Percentiles rank a stretch among this genome's conserved stretches.
Conservation (phyloP, 495 filamentous ascomycete genomes). For the Tuber calosporum region DNA sequence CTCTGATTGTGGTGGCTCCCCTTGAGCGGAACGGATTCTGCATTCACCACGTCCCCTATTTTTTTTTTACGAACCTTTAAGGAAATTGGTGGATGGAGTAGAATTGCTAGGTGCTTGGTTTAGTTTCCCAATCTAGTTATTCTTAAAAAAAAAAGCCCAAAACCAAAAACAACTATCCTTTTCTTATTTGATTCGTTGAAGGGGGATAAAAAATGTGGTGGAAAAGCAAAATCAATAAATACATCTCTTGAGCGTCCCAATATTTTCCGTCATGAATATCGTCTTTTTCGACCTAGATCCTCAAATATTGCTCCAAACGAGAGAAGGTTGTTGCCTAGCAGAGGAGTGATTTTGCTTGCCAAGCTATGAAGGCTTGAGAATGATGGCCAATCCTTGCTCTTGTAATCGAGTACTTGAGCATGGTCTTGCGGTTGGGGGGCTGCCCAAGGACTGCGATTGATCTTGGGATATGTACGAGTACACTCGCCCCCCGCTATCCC, state of each 20-base stretch:
- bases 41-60: not conserved
- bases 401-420: too few species aligned
- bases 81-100: not conserved
- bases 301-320: not conserved
- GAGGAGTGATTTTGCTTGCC: not conserved
- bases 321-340: not conserved
- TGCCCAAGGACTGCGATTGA: not conserved
- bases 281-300: not conserved
- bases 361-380: not conserved
- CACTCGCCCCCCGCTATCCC: too few species aligned
- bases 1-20: conserved; percentile 8
- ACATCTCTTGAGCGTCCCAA: not conserved
- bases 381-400: not conserved
- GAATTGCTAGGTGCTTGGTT: not conserved
- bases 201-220: not conserved
- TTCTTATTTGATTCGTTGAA: not conserved
- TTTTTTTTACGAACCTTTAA: not conserved
- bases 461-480: too few species aligned
- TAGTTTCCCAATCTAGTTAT: not conserved
- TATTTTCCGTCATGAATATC: not conserved
- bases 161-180: not conserved
- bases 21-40: not conserved
- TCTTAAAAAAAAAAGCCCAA: conserved; percentile 2
- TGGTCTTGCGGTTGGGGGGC: not conserved
- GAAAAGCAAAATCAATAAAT: not conserved